phyloP scores from a whole-genome alignment of 2,329 filamentous ascomycete species.

The Trichoderma cornu-damae region DNA sequence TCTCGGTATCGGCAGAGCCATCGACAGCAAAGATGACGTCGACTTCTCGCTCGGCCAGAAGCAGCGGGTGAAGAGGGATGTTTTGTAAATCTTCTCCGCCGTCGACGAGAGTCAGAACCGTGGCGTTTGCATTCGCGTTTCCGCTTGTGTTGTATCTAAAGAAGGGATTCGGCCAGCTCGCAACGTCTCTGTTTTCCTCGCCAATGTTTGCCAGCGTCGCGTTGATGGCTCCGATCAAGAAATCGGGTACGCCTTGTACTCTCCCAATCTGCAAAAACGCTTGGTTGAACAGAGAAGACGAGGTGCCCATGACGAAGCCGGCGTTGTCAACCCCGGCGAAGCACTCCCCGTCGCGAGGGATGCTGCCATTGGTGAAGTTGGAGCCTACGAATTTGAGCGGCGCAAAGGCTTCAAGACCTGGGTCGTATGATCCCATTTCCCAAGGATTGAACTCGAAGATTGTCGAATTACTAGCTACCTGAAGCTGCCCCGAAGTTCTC shows the following conservation, averaged over 20 bases:
- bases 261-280: slow-evolving; percentile 58
- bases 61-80: slow-evolving; percentile 71
- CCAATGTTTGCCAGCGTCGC: slow-evolving; percentile 53
- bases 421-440: slow-evolving; percentile 74
- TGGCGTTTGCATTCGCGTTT: slow-evolving; percentile 51
- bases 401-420: slow-evolving; percentile 64
- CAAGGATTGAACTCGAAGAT: slow-evolving; percentile 74
- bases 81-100: slow-evolving; percentile 76
- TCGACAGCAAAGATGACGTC: slow-evolving; percentile 81
- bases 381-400: slow-evolving; percentile 68
- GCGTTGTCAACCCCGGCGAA: slow-evolving; percentile 76
- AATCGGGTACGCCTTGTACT: slow-evolving; percentile 39
- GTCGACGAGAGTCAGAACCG: slow-evolving; percentile 66
- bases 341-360: slow-evolving; percentile 56
- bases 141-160: slow-evolving; percentile 55
- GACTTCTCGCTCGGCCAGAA: slow-evolving; percentile 64
- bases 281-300: slow-evolving; percentile 77
- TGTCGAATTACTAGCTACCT: slow-evolving; percentile 67
- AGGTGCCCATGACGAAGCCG: slow-evolving; percentile 81
- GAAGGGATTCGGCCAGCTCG: slow-evolving; percentile 74
- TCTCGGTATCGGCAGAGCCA: slow-evolving; percentile 65
- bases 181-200: slow-evolving; percentile 63
- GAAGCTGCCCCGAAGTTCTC: slow-evolving; percentile 54
- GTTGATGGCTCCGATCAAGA: slow-evolving; percentile 48
- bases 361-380: slow-evolving; percentile 58